Evolutionary conservation across 1,284 basidiomycete genomes (phyloP), one percentile per base, ranked within the genome.

Genomic region (Butyriboletus appendiculatus): DNA sequence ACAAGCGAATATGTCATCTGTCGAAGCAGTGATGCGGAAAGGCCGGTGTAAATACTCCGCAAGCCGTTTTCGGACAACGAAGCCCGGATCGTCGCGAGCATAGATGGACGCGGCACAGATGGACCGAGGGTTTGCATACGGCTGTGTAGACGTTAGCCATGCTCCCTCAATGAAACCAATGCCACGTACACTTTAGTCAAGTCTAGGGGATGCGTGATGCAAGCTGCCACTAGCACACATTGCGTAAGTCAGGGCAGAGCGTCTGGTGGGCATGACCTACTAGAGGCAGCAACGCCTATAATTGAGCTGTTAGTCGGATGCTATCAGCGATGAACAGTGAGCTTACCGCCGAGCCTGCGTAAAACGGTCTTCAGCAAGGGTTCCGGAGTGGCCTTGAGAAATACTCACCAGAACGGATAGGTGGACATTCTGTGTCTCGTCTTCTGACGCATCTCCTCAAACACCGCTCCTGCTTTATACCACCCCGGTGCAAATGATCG

Each of bases 1-100:
- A 94, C 91, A 51, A 96, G 80, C 0, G 92, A 93, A 68, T 96
- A 96, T 10, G 92, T 88, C 93, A 96, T 94, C 74, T 96, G 94
- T 44, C 94, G 84, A 65, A 96, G 76, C 41, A 95, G 73, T 3
- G 93, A 93, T 16, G 93, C 94, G 11, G 88, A 86, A 32, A 96
- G 79, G 34, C 94, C 94, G 22, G 88, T 86, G 66, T 92, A 94
- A 35, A 94, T 73, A 59, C 90, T 90, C 56, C 80, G 77, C 57
- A 92, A 63, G 44, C 92, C 91, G 55, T 80, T 78, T 55, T 85
- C 75, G 8, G 76, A 67, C 38, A 90, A 70, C 15, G 87, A 84
- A 44, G 68, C 67, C 47, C 79, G 82, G 43, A 90, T 73, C 37
- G 86, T 78, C 40, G 75, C 73, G 53, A 85, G 61, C 59, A 81